Conservation (phyloP, 1,284 basidiomycete genomes). For the Cronartium quercuum region DNA sequence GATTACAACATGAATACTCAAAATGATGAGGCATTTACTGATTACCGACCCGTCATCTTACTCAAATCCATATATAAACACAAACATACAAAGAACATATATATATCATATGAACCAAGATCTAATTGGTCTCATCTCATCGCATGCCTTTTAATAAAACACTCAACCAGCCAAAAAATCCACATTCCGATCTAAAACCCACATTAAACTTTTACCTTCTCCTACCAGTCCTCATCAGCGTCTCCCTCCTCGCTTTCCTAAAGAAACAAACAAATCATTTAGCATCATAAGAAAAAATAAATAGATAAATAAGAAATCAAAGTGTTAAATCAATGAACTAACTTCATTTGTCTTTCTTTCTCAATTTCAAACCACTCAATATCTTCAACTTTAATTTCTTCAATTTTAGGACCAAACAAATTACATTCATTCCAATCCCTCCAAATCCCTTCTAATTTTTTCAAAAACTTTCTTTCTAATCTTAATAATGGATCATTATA, state of each 20-base stretch:
- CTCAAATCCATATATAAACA: no score
- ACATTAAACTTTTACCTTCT: background rate
- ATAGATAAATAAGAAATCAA: background rate
- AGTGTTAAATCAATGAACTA: background rate
- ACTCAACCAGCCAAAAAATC: no score
- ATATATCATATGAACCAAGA: no score
- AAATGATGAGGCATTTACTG: no score
- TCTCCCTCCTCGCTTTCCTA: background rate
- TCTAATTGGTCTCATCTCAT: no score
- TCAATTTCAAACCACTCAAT: constrained; percentile 57
- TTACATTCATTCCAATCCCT: constrained; percentile 87
- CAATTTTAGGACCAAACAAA: constrained; percentile 82
- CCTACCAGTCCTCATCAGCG: background rate
- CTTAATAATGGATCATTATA: constrained; percentile 53
- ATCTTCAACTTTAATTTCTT: constrained; percentile 80
- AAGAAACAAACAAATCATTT: background rate
- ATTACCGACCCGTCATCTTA: no score
- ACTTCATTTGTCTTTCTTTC: constrained; percentile 27
- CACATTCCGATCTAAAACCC: background rate
- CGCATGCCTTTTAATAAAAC: no score
- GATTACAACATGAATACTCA: no score
- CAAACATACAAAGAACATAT: no score
- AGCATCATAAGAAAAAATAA: background rate
- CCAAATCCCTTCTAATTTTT: constrained; percentile 81
- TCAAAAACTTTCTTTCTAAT: constrained; percentile 48